Evolutionary conservation across 129 eudicot species (phyloP).

Genomic region (Ambrosia trifida): DNA sequence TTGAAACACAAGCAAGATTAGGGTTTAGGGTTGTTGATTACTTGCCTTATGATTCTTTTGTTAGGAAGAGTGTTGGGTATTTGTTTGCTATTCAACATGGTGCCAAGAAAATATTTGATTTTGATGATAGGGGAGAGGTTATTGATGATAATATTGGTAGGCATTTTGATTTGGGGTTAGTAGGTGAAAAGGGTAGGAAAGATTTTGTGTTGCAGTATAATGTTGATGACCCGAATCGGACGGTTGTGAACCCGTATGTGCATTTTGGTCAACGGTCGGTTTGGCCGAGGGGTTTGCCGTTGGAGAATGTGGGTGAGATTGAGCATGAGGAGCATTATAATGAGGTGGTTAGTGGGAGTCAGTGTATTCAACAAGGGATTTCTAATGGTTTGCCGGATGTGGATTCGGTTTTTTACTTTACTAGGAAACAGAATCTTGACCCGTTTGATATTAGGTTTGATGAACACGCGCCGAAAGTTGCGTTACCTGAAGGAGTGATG

Average conservation of each 20-base stretch:
- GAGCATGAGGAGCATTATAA: conserved; percentile 79
- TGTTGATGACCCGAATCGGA: conserved; percentile 70
- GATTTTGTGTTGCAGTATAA: conserved; percentile 77
- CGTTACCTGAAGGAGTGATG: conserved; percentile 89
- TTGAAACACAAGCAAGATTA: conserved; percentile 73
- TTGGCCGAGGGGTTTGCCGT: conserved; percentile 95
- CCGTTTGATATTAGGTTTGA: conserved; percentile 82
- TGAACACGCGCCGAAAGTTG: conserved; percentile 81
- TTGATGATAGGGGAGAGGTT: conserved; percentile 82
- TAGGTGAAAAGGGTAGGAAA: conserved; percentile 70
- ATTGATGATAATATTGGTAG: conserved; percentile 76
- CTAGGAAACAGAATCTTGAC: conserved; percentile 66
- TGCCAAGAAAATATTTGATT: conserved; percentile 79
- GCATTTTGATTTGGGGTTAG: conserved; percentile 77
- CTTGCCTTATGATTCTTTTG: conserved; percentile 89
- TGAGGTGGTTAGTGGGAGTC: conserved; percentile 78
- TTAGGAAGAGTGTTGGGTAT: conserved; percentile 83
- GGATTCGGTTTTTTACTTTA: conserved; percentile 91
- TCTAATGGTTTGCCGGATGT: conserved; percentile 95
- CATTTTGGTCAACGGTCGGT: conserved; percentile 94
- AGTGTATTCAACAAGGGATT: conserved; percentile 89
- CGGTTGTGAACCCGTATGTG: conserved; percentile 82
- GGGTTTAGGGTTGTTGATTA: conserved; percentile 82
- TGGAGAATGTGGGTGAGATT: conserved; percentile 87
- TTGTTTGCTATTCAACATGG: conserved; percentile 96